A percentile compares a stretch with the other conserved stretches of the same genome.
Evolutionary conservation across 2,329 filamentous ascomycete species (phyloP).

Genomic region (Aspergillus fumigatiaffinis): DNA sequence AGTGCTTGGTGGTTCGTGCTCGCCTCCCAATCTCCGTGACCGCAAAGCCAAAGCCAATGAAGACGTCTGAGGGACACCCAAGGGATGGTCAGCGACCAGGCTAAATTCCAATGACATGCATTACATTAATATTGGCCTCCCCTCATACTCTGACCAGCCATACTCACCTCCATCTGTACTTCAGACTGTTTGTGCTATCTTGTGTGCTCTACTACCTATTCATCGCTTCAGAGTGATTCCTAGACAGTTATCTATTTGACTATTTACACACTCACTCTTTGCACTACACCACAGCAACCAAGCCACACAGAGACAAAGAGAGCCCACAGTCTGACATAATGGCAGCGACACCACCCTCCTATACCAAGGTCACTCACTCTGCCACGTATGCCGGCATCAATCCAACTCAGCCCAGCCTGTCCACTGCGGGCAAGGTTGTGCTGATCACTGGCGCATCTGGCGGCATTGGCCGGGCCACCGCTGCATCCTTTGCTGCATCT

Average conservation of each 20-base stretch:
- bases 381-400: conserved; percentile 10
- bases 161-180: not conserved
- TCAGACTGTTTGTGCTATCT: not conserved
- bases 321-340: not conserved
- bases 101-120: not conserved
- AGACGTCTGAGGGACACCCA: too few relatives aligned
- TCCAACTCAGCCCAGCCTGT: conserved; percentile 10
- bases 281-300: not conserved
- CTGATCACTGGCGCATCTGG: conserved; percentile 12
- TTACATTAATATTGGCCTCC: not conserved
- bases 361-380: conserved; percentile 5
- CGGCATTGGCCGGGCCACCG: conserved; percentile 14
- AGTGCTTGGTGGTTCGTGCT: too few relatives aligned
- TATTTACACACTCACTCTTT: not conserved
- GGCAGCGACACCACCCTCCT: not conserved
- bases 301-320: not conserved
- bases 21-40: too few relatives aligned
- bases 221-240: not conserved
- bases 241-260: not conserved
- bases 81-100: not conserved
- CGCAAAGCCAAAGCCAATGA: too few relatives aligned
- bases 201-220: not conserved
- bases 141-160: not conserved
- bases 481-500: conserved; percentile 9
- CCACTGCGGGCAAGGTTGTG: conserved; percentile 9